These are phyloP conservation scores for Radiomyces spectabilis DNA, from an alignment of 192 early-diverging fungal species.

Conservation along the genomic window DNA sequence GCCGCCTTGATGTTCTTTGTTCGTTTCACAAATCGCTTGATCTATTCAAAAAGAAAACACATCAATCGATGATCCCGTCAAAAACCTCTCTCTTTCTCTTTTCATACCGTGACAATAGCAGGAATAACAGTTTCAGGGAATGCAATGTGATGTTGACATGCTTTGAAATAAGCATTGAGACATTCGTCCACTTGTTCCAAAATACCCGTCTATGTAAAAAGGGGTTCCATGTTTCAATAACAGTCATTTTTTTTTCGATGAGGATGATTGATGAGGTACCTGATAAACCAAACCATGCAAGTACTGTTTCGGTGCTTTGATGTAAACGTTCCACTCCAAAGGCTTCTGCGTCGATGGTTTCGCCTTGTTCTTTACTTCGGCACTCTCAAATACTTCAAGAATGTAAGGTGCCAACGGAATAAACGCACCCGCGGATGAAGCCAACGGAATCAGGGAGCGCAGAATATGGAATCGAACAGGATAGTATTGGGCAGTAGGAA, in stretches of 20 bases:
- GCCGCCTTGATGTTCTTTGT: constrained; percentile 69
- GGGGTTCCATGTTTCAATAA: neutral
- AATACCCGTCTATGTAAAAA: constrained; percentile 51
- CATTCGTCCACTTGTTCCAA: constrained; percentile 70
- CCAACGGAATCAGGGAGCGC: constrained; percentile 61
- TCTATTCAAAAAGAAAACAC: constrained; percentile 17
- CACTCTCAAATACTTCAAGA: constrained; percentile 74
- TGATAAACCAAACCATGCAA: constrained; percentile 80
- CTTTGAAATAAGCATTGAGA: constrained; percentile 69
- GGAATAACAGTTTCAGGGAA: constrained; percentile 95
- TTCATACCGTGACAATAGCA: constrained; percentile 60
- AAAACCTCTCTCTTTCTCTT: neutral
- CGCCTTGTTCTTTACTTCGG: constrained; percentile 65
- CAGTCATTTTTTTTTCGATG: neutral
- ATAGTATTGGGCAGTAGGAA: constrained; percentile 85
- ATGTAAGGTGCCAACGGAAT: constrained; percentile 82
- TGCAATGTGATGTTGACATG: constrained; percentile 69
- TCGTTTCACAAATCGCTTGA: constrained; percentile 82
- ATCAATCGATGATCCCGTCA: neutral
- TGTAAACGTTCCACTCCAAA: constrained; percentile 65
- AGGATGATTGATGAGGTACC: constrained; percentile 13
- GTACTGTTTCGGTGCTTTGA: constrained; percentile 80
- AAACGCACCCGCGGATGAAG: constrained; percentile 63
- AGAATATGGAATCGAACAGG: constrained; percentile 89
- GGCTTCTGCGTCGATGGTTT: constrained; percentile 81